Percentiles rank a stretch among this genome's conserved stretches.
phyloP scores from a whole-genome alignment of 106 monocot species.

The Acanthochlamys bracteata region DNA sequence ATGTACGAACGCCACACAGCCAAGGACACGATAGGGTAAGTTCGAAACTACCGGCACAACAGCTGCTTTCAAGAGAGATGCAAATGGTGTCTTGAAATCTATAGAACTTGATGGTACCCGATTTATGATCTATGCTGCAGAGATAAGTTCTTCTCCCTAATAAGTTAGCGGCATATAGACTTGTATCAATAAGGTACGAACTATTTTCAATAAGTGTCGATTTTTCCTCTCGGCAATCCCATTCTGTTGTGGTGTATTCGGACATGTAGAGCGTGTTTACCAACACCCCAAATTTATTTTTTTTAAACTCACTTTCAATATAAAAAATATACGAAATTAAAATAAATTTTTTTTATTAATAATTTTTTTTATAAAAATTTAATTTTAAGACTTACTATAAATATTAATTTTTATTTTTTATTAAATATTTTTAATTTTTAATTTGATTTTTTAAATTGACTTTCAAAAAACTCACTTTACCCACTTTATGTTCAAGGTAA shows the following conservation, averaged over 20 bases:
- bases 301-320: no score
- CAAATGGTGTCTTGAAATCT: neutral
- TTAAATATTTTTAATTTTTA: no score
- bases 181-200: neutral
- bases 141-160: conserved; percentile 3
- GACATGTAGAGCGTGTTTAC: no score
- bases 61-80: neutral
- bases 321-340: no score
- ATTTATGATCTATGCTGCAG: conserved; percentile 4
- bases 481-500: no score
- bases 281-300: no score
- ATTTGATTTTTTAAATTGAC: no score
- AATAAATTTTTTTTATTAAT: no score
- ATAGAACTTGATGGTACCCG: neutral
- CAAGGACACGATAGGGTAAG: neutral
- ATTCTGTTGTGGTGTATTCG: conserved; percentile 1
- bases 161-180: neutral
- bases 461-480: no score
- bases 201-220: neutral
- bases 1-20: conserved; percentile 5
- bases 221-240: neutral
- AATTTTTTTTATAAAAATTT: no score
- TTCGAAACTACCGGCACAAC: neutral
- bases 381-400: no score
- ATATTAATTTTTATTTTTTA: no score